Evolutionary conservation across 768 basidiomycete genomes (phyloP).

Genomic region (Obba rivulosa): DNA sequence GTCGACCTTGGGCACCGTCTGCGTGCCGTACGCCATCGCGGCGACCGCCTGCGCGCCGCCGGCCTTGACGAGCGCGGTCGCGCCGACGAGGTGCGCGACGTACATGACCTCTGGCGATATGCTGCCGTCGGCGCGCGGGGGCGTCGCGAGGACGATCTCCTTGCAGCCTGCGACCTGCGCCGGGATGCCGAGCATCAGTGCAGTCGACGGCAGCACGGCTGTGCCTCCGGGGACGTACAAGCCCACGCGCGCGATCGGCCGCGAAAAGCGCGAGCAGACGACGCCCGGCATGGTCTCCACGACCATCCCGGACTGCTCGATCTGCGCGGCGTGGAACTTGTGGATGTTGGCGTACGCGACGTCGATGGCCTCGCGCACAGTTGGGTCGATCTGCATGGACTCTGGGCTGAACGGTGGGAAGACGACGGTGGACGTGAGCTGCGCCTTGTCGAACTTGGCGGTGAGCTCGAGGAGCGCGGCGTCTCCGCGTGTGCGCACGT

Average conservation of each 20-base stretch:
- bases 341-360: constrained; percentile 86
- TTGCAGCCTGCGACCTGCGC: constrained; percentile 96
- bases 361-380: constrained; percentile 80
- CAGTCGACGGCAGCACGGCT: constrained; percentile 92
- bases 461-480: constrained; percentile 82
- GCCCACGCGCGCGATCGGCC: constrained; percentile 93
- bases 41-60: constrained; percentile 96
- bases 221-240: constrained; percentile 98
- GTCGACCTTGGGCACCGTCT: constrained; percentile 95
- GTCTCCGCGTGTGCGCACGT: constrained; percentile 82
- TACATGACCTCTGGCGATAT: constrained; percentile 98
- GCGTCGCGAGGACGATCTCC: constrained; percentile 90
- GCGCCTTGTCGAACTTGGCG: constrained; percentile 87
- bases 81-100: constrained; percentile 87
- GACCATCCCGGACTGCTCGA: constrained; percentile 58
- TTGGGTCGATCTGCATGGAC: constrained; percentile 51
- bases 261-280: constrained; percentile 89
- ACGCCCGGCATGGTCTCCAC: constrained; percentile 99
- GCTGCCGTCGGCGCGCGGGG: constrained; percentile 88
- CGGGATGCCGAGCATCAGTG: constrained; percentile 96
- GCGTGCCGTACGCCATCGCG: constrained; percentile 94
- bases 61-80: constrained; percentile 85
- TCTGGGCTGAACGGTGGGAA: constrained; percentile 75
- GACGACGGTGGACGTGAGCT: constrained; percentile 62
- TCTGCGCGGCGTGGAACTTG: constrained; percentile 88